Evolutionary conservation across 1,284 basidiomycete species (phyloP).

Genomic region (Austropuccinia psidii): DNA sequence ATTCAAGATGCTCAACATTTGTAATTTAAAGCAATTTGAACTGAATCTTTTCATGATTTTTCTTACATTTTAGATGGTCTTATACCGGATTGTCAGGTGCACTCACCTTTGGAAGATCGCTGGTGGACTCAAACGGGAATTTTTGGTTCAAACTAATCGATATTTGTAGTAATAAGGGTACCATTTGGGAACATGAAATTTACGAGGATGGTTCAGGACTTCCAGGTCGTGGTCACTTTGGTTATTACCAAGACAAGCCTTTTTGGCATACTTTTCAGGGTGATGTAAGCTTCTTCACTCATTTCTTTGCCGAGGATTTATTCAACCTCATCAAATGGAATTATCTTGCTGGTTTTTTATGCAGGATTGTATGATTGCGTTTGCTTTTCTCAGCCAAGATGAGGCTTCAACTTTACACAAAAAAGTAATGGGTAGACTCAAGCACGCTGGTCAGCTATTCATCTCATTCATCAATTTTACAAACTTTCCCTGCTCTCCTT

Average conservation of each 20-base stretch:
- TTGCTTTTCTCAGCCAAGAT: conserved; percentile 79
- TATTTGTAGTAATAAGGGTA: conserved; percentile 68
- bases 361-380: conserved; percentile 76
- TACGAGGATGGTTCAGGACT: conserved; percentile 54
- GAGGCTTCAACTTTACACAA: conserved; percentile 86
- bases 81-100: conserved; percentile 79
- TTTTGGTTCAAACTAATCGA: conserved; percentile 72
- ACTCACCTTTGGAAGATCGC: conserved; percentile 59
- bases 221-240: conserved; percentile 53
- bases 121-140: conserved; percentile 55
- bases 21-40: not conserved
- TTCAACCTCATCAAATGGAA: not conserved
- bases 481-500: not conserved
- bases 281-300: conserved; percentile 56
- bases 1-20: not conserved
- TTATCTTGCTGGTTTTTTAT: not conserved
- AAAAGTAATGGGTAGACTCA: conserved; percentile 64
- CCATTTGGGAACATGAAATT: conserved; percentile 90
- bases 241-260: conserved; percentile 75
- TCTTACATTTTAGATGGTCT: conserved; percentile 57
- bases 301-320: conserved; percentile 14
- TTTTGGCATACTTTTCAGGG: conserved; percentile 91
- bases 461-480: not conserved
- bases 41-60: not conserved
- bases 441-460: conserved; percentile 53